phyloP scores from a whole-genome alignment of 441 rosid genomes.

The Jatropha multifida region DNA sequence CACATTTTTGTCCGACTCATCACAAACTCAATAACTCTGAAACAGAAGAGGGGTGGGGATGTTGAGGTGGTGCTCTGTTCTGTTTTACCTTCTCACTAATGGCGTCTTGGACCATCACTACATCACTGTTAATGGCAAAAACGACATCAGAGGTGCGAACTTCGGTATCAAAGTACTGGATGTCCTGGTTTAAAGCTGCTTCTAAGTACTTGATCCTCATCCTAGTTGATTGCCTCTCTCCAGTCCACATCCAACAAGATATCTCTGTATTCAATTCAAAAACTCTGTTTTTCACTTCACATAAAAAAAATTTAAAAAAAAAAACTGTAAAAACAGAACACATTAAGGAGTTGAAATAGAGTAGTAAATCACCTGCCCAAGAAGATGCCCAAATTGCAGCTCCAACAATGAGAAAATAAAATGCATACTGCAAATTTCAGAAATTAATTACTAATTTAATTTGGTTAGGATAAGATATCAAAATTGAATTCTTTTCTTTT shows the following conservation, averaged over 20 bases:
- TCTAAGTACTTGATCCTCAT: constrained; percentile 98
- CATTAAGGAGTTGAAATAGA: constrained; percentile 22
- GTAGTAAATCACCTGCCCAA: constrained; percentile 78
- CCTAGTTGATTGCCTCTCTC: constrained; percentile 96
- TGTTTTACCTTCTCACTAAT: constrained; percentile 90
- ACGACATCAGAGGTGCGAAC: constrained; percentile 96
- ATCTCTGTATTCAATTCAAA: constrained; percentile 58
- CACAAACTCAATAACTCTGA: constrained; percentile 19
- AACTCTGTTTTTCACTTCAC: constrained; percentile 15
- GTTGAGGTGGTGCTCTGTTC: neutral
- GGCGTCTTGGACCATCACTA: constrained; percentile 98
- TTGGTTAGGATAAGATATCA: neutral
- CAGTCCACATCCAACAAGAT: constrained; percentile 99
- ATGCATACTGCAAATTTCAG: constrained; percentile 71
- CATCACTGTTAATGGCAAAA: constrained; percentile 89
- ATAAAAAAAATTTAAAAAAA: constrained; percentile 2
- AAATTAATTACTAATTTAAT: neutral
- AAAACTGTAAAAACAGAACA: constrained; percentile 11
- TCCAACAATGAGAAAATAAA: constrained; percentile 95
- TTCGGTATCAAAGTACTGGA: constrained; percentile 91
- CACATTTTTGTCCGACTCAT: constrained; percentile 3
- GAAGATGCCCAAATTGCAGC: constrained; percentile 99
- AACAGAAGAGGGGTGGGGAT: neutral
- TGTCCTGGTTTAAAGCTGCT: constrained; percentile 95
- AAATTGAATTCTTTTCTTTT: neutral